These are phyloP conservation scores for Vinca major DNA, from an alignment of 305 asterid genomes.

Conservation along the genomic window DNA sequence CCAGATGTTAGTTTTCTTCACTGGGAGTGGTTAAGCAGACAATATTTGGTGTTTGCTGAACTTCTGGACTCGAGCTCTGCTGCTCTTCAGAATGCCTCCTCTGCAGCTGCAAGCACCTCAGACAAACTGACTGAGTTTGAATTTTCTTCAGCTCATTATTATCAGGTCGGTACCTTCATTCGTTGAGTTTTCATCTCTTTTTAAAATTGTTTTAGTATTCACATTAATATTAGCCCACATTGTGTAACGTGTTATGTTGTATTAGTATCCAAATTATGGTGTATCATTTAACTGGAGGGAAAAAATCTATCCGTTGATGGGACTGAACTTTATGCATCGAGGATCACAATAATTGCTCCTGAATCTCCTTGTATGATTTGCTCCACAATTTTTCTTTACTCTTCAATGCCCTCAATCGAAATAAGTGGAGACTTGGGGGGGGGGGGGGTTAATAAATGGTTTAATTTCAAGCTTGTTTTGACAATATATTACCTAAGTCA, in stretches of 20 bases:
- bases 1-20: constrained; percentile 76
- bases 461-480: neutral
- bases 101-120: constrained; percentile 37
- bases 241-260: neutral
- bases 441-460: neutral
- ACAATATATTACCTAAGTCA: neutral
- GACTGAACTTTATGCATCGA: neutral
- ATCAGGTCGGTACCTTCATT: constrained; percentile 46
- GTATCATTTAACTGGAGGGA: neutral
- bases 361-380: neutral
- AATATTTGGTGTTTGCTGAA: constrained; percentile 80
- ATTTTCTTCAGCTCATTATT: constrained; percentile 72
- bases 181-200: neutral
- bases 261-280: neutral
- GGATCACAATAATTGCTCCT: neutral
- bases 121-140: constrained; percentile 85
- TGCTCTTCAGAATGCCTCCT: constrained; percentile 33
- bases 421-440: neutral
- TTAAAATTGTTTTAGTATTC: neutral
- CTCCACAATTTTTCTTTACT: neutral
- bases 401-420: neutral
- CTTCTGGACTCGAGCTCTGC: constrained; percentile 74
- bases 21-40: constrained; percentile 98
- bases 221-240: neutral
- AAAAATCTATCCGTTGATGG: neutral